Base-by-base conservation (phyloP, 257 asterid species). In the Nicotiana tabacum region DNA sequence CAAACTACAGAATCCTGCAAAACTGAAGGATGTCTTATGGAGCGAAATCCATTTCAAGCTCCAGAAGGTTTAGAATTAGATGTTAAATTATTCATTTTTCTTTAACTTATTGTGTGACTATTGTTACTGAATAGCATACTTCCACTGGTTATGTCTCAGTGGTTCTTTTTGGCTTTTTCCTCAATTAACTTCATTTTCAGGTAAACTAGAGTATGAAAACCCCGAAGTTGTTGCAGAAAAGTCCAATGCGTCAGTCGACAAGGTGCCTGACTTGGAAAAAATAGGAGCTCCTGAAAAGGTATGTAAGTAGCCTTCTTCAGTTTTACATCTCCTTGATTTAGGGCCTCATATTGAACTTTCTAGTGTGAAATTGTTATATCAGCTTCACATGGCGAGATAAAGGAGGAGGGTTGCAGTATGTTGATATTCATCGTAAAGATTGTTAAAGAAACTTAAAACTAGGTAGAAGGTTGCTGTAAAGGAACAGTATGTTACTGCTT, bases 251-350 rank as follows among this genome's bases (percentile, higher is more conserved):
- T 82, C 86, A 32, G 87, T 83, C 66, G 85, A 78, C n/a, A 70
- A 68, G 66, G 87, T 83, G 33, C 82, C 69, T 67, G 90, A 77
- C 81, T 87, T 77, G 76, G 84, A 56, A 78, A 87, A 86, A 82
- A 72, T 62, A 77, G 84, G 83, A 85, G 86, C 86, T 67, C 84
- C 69, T 37, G 84, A 67, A 70, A 90, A 89, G 98, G 98, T 95
- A 90, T 84, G 77, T 77, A 27, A 24, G 17, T 2, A 13, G 77
- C 56, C 9, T 77, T 80, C 35, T 55, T 39, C 24, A 66, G 29
- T n/a, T 11, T 35, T 77, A 17, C 12, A 17, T 46, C 66, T 61
- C 57, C 82, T 21, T 35, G 16, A 15, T 74, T 24, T 27, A 74
- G 27, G 27, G 43, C 80, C 43, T 27, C 51, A 43, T 43, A 43